Percentiles rank a stretch among this genome's conserved stretches.
phyloP scores from a whole-genome alignment of 441 rosid genomes.

The Aleurites moluccanus region DNA sequence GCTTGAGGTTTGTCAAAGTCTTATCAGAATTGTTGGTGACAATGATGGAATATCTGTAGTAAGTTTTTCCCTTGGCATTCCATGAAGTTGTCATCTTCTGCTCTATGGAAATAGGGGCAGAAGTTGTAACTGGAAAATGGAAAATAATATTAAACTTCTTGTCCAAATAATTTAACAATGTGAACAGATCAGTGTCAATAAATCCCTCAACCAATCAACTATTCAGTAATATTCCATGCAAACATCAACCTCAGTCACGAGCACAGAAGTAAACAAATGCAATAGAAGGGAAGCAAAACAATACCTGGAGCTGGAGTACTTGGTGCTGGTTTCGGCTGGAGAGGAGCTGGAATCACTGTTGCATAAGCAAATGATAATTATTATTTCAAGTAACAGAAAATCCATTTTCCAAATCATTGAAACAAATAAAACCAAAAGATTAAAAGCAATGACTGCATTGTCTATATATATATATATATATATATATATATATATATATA shows the following conservation, averaged over 20 bases:
- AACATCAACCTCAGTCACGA: too few species aligned
- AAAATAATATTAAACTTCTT: neutral
- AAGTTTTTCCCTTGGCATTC: slow-evolving; percentile 61
- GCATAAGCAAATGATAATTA: slow-evolving; percentile 1
- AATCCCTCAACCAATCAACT: too few species aligned
- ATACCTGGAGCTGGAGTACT: slow-evolving; percentile 62
- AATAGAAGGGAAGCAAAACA: neutral
- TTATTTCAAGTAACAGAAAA: neutral
- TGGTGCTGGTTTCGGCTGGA: slow-evolving; percentile 45
- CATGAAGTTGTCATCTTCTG: slow-evolving; percentile 83
- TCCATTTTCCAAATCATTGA: neutral
- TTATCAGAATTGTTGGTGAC: slow-evolving; percentile 76
- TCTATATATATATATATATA: slow-evolving; percentile 32
- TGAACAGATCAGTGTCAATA: too few species aligned
- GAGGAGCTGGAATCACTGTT: slow-evolving; percentile 63
- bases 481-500: too few species aligned
- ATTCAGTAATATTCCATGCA: too few species aligned
- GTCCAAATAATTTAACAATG: neutral
- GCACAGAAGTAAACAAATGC: neutral
- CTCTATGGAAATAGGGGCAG: slow-evolving; percentile 58
- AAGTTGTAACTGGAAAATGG: slow-evolving; percentile 44
- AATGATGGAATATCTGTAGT: slow-evolving; percentile 76
- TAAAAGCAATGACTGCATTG: neutral
- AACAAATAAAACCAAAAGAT: neutral
- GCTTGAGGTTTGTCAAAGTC: slow-evolving; percentile 60